Evolutionary conservation across 2,329 filamentous ascomycete species (phyloP), one percentile per base, ranked within the genome.

Genomic region (Chrysoporthe deuterocubensis): DNA sequence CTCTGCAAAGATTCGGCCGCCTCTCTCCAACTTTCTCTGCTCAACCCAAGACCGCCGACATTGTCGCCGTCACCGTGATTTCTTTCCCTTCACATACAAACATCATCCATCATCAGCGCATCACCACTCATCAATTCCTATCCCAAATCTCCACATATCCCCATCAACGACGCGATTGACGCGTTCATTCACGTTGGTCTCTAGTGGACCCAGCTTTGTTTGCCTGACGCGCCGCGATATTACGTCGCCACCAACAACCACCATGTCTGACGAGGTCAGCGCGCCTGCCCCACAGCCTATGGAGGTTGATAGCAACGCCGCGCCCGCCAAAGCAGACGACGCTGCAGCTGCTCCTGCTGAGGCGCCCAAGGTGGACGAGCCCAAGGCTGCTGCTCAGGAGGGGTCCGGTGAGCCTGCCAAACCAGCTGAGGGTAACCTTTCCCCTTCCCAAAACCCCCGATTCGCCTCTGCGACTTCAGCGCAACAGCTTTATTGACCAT

Each of bases 211-310:
- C 63, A 48, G 54, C 66, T 65, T 64, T 68, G 64, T 67, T 61
- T 68, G 52, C 50, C 66, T 54, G 58, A 70, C 71, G 71, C 72
- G 69, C 67, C 70, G 70, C 71, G 71, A 73, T 70, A 74, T 71
- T 71, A 73, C 74, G 71, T 71, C 70, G 71, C 71, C 71, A 71
- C 71, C 66, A 67, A 34, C 67, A 69, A 73, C 73, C 66, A 69
- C 42, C 46, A 71, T 71, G 75, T 73, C 75, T 69, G 72, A 73
- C 71, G 74, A 76, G 69, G 65, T 71, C 46, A 68, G 67, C 62
- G 71, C 70, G 62, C 64, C 72, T 64, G 67, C 67, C 52, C 62
- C 65, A 34, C 56, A 67, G 52, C 44, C 57, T 52, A 37, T 66
- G 34, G 64, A 54, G 62, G 65, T 46, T 40, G 62, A 46, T 40